Conservation (phyloP, 129 eudicot species). For the Flaveria bidentis region DNA sequence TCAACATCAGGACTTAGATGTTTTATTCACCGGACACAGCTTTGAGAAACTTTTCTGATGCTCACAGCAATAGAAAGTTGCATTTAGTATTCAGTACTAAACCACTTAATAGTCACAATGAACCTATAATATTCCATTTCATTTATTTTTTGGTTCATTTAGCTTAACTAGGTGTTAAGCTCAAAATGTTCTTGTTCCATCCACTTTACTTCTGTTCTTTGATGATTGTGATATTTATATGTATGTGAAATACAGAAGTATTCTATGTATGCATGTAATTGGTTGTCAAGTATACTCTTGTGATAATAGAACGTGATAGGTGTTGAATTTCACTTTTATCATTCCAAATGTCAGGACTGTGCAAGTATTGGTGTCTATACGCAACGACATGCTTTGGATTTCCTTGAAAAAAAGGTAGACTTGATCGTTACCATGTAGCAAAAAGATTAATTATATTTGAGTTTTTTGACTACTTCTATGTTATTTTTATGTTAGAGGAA, state of each 20-base stretch:
- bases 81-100: too few relatives aligned
- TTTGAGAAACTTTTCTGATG: too few relatives aligned
- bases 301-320: neutral
- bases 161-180: neutral
- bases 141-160: too few relatives aligned
- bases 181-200: neutral
- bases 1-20: too few relatives aligned
- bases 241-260: neutral
- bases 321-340: constrained; percentile 21
- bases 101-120: too few relatives aligned
- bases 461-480: neutral
- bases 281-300: neutral
- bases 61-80: too few relatives aligned
- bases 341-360: constrained; percentile 61
- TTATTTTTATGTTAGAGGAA: too few relatives aligned
- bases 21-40: too few relatives aligned
- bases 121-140: neutral
- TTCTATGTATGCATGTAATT: neutral
- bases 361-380: constrained; percentile 52
- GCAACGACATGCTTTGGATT: constrained; percentile 61
- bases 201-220: neutral
- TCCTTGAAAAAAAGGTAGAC: constrained; percentile 1
- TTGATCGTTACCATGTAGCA: neutral
- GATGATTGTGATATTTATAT: neutral
- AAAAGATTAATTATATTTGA: constrained; percentile 8